phyloP scores from a whole-genome alignment of 768 basidiomycete genomes.

The Gymnopilus dilepis region DNA sequence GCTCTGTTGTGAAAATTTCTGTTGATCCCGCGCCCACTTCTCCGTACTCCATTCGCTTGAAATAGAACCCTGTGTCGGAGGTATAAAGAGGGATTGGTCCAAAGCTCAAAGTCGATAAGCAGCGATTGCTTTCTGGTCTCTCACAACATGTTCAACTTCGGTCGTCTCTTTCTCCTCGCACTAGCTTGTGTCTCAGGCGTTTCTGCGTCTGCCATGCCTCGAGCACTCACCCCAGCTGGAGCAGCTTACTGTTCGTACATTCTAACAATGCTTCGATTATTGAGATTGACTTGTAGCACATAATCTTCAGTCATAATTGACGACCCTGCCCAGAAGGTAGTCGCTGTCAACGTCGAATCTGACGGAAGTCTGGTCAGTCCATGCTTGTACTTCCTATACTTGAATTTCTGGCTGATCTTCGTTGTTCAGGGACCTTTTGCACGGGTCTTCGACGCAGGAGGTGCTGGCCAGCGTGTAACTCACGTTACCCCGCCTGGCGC shows the following conservation, averaged over 20 bases:
- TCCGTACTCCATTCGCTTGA: no score
- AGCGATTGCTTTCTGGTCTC: neutral
- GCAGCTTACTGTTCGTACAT: constrained; percentile 5
- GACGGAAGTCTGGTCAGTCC: neutral
- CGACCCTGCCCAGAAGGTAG: neutral
- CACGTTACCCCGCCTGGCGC: neutral
- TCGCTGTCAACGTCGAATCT: neutral
- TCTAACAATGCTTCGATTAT: no score
- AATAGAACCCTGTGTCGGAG: no score
- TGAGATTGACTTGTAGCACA: neutral
- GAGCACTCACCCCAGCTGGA: neutral
- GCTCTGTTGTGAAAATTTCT: no score
- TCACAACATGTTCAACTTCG: neutral
- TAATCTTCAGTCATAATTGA: neutral
- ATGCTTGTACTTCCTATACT: neutral
- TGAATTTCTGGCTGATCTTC: no score
- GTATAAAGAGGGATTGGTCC: no score
- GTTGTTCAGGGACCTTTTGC: neutral
- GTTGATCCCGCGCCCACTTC: no score
- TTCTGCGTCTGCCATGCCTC: neutral
- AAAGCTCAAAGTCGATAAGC: no score
- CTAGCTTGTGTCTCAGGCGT: neutral
- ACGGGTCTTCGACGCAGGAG: neutral
- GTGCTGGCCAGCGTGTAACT: neutral
- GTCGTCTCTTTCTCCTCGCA: neutral